These are phyloP conservation scores for Isoetes engelmannii DNA, from an alignment of 83 land plant genomes.

Conservation along the genomic window DNA sequence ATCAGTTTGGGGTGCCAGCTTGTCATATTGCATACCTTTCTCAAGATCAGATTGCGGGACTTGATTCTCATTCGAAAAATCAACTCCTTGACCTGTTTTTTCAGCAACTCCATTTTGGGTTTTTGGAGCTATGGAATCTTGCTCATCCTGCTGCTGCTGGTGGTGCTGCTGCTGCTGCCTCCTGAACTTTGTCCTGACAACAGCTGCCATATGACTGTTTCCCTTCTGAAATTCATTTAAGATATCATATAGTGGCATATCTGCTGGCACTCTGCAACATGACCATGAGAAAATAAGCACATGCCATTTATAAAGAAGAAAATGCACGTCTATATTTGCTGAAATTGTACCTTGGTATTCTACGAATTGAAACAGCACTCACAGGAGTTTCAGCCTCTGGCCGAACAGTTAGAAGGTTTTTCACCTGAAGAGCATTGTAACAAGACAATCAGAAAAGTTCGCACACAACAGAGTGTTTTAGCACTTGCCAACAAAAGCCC, in stretches of 20 bases:
- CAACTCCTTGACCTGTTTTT: no score
- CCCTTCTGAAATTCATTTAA: conserved; percentile 98
- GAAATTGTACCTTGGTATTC: conserved; percentile 3
- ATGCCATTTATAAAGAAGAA: neutral
- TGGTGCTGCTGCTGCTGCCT: conserved; percentile 21
- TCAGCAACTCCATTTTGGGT: no score
- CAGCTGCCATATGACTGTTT: conserved; percentile 98
- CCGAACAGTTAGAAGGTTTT: conserved; percentile 8
- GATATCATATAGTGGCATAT: conserved; percentile 95
- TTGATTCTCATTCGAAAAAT: no score
- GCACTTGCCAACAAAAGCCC: conserved; percentile 11
- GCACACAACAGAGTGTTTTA: no score
- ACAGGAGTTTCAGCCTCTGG: conserved; percentile 17
- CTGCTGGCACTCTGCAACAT: conserved; percentile 78
- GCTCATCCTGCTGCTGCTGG: no score
- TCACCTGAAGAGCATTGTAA: neutral
- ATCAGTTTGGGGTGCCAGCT: neutral
- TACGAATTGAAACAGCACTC: conserved; percentile 13
- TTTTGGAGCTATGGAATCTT: no score
- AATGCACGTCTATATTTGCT: neutral
- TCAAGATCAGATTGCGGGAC: conserved; percentile 38
- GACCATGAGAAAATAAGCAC: neutral
- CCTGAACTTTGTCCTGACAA: conserved; percentile 49
- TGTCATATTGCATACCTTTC: conserved; percentile 7
- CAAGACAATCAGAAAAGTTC: neutral